Evolutionary conservation across 345 rosid genomes (phyloP), one percentile per base, ranked within the genome.

Genomic region (Diplotaxis tenuifolia): DNA sequence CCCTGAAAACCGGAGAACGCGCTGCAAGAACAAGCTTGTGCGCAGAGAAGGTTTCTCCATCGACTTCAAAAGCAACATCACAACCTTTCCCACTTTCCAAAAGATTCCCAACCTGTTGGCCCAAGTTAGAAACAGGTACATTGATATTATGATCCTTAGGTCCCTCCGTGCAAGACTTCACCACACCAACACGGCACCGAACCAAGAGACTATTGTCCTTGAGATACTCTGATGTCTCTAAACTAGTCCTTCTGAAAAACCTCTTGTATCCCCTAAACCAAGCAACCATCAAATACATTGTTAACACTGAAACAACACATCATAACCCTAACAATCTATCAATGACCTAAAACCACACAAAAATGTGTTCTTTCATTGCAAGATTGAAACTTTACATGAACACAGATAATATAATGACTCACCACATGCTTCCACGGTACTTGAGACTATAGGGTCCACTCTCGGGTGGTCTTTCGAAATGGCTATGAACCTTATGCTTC

Each of bases 351-450:
- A 53, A 27, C 4, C 49, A 54, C 28, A 29, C 18, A 62, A 12
- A 56, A 40, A 29, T n/a, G 42, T n/a, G 9, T 19, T 1, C 21
- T 64, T 18, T 20, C 0, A 56, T 49, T 5, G 18, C 9, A 52
- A 38, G 68, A 9, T 7, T 23, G 56, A 76, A 55, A 25, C 6
- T 28, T 15, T 58, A 11, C 7, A 40, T 54, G 27, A n/a, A 57
- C 0, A 72, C 1, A 62, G 65, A 69, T 10, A 18, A 18, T 27
- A 69, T 23, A 70, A 9, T 10, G 0, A 75, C 91, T 79, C 63
- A 90, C 96, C 96, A 90, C 96, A 90, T 88, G 64, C 93, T 88
- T 36, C 96, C 93, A 0, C 93, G 88, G 72, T 86, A 86, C 77
- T 86, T 88, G 5, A 90, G 87, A 7, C 93, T 79, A 67, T 88